Evolutionary conservation across 805 yeast species (phyloP), one percentile per base, ranked within the genome.

Genomic region (Saccharomyces kudriavzevii): DNA sequence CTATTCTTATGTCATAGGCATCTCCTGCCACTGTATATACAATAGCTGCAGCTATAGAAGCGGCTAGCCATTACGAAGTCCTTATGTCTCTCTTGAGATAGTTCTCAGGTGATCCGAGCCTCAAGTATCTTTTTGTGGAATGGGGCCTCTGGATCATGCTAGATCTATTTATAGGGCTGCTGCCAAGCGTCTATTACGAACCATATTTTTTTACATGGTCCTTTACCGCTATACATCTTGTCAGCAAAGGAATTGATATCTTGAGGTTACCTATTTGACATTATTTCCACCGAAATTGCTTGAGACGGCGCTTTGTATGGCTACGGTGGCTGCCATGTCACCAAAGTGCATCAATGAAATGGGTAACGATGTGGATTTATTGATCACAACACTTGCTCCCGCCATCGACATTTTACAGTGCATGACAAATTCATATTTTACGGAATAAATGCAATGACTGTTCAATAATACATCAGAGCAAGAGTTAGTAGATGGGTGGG

Each of bases 281-380:
- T 67, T 10, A 67, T 63, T 50, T 64, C 69, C 4, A 60, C 65
- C 9, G 70, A 67, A 53, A 54, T 67, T 25, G 60, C 67, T 11
- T 68, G 64, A 3, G 65, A 65, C 54, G 70, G 64, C 49, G 69
- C 68, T 24, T 65, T 68, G 68, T 67, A 60, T 49, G 70, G 70
- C 14, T 61, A 64, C 52, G 69, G 65, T 45, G 56, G 70, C 63
- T 4, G 47, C 52, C 14, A 64, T 63, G 49, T 59, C 65, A 1
- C 68, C 70, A 1, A 49, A 52, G 17, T 65, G 58, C 49, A 57
- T 67, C 13, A 65, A 59, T 54, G 69, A 67, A 28, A 53, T 59
- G 49, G 65, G 63, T 2, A 60, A 62, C 27, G 70, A 68, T 43
- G 59, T 61, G 2, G 66, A 65, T 52, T 49, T 67, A 29, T 60